phyloP scores from a whole-genome alignment of 208 protist genomes.

The Wallacemonas sp. region DNA sequence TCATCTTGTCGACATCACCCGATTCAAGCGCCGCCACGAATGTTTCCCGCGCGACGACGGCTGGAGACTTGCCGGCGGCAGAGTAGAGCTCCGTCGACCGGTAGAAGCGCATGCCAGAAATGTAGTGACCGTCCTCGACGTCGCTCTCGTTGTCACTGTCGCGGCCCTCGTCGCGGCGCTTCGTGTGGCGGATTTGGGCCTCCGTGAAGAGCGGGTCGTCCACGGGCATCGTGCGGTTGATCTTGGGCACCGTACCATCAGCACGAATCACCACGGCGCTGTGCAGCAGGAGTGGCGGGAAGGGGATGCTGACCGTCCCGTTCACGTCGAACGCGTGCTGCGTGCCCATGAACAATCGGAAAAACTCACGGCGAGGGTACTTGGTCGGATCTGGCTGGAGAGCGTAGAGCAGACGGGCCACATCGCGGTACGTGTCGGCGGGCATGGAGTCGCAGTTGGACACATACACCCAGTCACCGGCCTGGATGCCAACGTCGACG shows the following conservation, averaged over 20 bases:
- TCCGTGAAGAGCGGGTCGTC: constrained; percentile 44
- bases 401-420: constrained; percentile 70
- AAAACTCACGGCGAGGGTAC: constrained; percentile 83
- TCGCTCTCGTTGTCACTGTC: constrained; percentile 90
- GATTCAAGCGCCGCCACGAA: constrained; percentile 59
- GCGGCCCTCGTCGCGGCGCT: constrained; percentile 57
- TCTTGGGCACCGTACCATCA: constrained; percentile 45
- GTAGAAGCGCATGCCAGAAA: constrained; percentile 84
- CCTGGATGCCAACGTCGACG: constrained; percentile 85
- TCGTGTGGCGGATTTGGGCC: constrained; percentile 46
- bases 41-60: constrained; percentile 59
- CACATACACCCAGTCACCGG: constrained; percentile 92
- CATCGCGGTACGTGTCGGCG: constrained; percentile 63
- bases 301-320: constrained; percentile 44
- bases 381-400: constrained; percentile 73
- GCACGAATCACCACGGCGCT: constrained; percentile 65
- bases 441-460: constrained; percentile 68
- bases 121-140: constrained; percentile 57
- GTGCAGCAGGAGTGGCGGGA: constrained; percentile 79
- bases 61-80: constrained; percentile 48
- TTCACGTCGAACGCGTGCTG: constrained; percentile 69
- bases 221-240: constrained; percentile 57
- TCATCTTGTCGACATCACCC: constrained; percentile 52
- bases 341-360: constrained; percentile 79
- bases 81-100: constrained; percentile 75